These are phyloP conservation scores for Candida pini DNA, from an alignment of 805 yeast species.

Conservation along the genomic window DNA sequence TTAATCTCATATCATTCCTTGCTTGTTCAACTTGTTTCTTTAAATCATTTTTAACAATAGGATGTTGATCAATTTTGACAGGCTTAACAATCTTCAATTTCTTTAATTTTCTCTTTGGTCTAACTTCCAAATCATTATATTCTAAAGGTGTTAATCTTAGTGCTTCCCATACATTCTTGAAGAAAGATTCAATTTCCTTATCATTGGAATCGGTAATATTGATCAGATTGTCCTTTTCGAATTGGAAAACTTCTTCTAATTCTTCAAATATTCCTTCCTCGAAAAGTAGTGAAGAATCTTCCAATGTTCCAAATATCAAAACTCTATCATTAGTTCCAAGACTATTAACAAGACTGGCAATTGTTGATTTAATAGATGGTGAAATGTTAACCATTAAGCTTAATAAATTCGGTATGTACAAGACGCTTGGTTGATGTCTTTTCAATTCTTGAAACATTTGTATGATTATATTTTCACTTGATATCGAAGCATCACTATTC, in stretches of 20 bases:
- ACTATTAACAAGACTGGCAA: constrained; percentile 62
- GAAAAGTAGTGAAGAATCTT: constrained; percentile 18
- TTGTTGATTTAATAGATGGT: constrained; percentile 63
- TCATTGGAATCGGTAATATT: constrained; percentile 36
- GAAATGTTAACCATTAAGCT: constrained; percentile 68
- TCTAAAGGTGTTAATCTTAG: constrained; percentile 64
- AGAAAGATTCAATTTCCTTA: constrained; percentile 51
- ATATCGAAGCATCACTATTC: constrained; percentile 69
- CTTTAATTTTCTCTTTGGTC: constrained; percentile 46
- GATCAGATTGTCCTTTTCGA: constrained; percentile 42
- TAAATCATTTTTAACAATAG: constrained; percentile 1
- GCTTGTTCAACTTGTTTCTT: constrained; percentile 36
- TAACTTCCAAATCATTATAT: constrained; percentile 57
- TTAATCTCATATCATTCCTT: constrained; percentile 66
- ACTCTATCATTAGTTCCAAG: constrained; percentile 69
- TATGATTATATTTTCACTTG: constrained; percentile 79
- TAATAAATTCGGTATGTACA: constrained; percentile 78
- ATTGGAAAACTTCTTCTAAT: constrained; percentile 53
- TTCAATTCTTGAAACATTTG: constrained; percentile 84
- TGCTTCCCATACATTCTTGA: constrained; percentile 46
- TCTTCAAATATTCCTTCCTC: constrained; percentile 34
- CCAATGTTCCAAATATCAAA: constrained; percentile 69
- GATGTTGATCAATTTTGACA: constrained; percentile 3
- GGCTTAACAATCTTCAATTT: constrained; percentile 27
- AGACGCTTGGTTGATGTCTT: constrained; percentile 81